These are phyloP conservation scores for Chaetomidium leptoderma DNA, from an alignment of 495 filamentous ascomycete species.

Conservation along the genomic window DNA sequence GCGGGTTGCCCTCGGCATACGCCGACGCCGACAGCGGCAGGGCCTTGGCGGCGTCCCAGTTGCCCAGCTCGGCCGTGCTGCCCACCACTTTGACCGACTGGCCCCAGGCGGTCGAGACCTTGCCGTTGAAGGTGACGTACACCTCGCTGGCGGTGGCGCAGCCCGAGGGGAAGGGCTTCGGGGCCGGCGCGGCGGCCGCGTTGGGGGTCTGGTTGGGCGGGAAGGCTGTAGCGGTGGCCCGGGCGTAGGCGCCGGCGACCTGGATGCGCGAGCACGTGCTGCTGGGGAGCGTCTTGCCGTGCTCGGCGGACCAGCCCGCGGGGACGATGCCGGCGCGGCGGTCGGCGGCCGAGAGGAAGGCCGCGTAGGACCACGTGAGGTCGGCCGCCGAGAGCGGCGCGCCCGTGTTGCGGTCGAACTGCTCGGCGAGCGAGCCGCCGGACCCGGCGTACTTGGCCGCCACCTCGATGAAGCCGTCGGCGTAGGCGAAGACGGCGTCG, in stretches of 20 bases:
- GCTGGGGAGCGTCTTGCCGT: constrained; percentile 48
- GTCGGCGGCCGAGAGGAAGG: constrained; percentile 58
- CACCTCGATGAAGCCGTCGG: constrained; percentile 59
- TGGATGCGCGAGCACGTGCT: constrained; percentile 49
- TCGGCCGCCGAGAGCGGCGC: constrained; percentile 52
- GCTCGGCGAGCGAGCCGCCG: constrained; percentile 58
- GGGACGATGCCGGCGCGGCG: constrained; percentile 48
- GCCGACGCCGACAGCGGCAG: constrained; percentile 49
- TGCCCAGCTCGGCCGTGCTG: constrained; percentile 50
- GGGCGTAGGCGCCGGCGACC: constrained; percentile 55
- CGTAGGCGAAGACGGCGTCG: constrained; percentile 55
- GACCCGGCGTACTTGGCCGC: constrained; percentile 45
- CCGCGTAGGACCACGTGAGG: constrained; percentile 65
- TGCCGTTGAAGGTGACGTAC: constrained; percentile 56
- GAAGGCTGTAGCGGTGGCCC: constrained; percentile 52
- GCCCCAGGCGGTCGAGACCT: constrained; percentile 51
- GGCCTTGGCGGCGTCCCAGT: constrained; percentile 51
- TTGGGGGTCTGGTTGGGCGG: constrained; percentile 50
- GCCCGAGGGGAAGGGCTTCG: constrained; percentile 32
- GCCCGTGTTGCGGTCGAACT: constrained; percentile 53
- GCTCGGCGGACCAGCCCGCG: constrained; percentile 48
- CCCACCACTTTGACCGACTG: constrained; percentile 59
- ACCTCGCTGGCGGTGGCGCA: constrained; percentile 48
- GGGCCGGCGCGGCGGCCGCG: constrained; percentile 28
- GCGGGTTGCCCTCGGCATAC: constrained; percentile 53